A percentile compares a stretch with the other conserved stretches of the same genome.
Conservation (phyloP, 352 stramenopile genomes). For the Globisporangium viniferum region DNA sequence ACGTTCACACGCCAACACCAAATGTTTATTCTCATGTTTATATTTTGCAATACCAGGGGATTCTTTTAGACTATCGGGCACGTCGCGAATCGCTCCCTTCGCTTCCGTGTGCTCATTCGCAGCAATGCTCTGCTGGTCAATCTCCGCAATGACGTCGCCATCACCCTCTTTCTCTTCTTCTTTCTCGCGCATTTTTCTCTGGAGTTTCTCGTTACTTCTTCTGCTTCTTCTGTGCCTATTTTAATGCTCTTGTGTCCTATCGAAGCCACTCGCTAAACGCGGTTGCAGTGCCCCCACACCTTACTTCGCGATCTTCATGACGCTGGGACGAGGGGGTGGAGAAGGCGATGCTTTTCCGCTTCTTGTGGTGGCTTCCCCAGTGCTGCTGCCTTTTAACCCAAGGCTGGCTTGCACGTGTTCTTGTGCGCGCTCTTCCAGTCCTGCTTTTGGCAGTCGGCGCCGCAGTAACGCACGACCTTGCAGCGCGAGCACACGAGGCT, state of each 20-base stretch:
- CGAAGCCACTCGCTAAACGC: neutral
- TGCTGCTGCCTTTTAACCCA: slow-evolving; percentile 12
- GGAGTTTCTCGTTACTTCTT: neutral
- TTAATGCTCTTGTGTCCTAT: slow-evolving; percentile 13
- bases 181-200: neutral
- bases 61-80: neutral
- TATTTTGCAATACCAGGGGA: neutral
- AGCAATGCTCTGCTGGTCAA: neutral
- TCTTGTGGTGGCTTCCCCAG: slow-evolving; percentile 7
- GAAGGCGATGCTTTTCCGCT: too few species aligned
- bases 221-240: slow-evolving; percentile 13
- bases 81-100: slow-evolving; percentile 4
- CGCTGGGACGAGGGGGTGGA: neutral
- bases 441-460: slow-evolving; percentile 85
- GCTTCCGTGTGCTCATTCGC: neutral
- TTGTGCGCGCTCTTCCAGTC: slow-evolving; percentile 88
- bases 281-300: neutral
- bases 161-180: neutral
- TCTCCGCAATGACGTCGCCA: neutral
- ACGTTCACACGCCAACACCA: neutral
- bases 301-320: neutral
- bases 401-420: slow-evolving; percentile 74
- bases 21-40: slow-evolving; percentile 8
- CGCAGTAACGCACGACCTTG: slow-evolving; percentile 86
- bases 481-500: slow-evolving; percentile 85